Evolutionary conservation across 2,329 filamentous ascomycete species (phyloP), one percentile per base, ranked within the genome.

Genomic region (Parasarocladium wereldwijsianum): DNA sequence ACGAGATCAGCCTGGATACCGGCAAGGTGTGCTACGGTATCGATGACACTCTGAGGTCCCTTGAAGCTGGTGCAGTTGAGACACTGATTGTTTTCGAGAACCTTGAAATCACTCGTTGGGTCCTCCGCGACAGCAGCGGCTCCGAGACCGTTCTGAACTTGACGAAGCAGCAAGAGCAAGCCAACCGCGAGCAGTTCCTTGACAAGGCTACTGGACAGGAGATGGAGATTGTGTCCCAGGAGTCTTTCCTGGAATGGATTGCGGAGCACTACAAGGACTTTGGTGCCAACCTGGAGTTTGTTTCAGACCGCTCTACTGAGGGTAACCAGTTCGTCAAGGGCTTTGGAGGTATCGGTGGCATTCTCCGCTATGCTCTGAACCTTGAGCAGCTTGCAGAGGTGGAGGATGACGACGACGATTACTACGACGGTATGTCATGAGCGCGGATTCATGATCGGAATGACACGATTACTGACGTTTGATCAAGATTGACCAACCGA

Each of bases 271-370:
- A 96, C 69, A 92, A 90, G 58, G 84, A 96, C 52, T 98, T 94
- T 50, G 90, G 90, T 60, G 86, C 90, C 31, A 79, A 76, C 18
- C 73, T 98, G 24, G 90, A 98, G 57, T 98, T 98, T 45, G 90
- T 98, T 40, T 94, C 90, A 28, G 92, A 98, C 55, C 79, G 85
- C 41, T 96, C 87, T 36, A 93, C 83, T 37, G 90, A 98, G 62
- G 90, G 90, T 53, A 98, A 98, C 62, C 90, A 98, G 66, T 98
- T 98, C 60, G 90, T 98, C 49, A 96, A 94, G 66, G 90, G 90
- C 40, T 98, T 98, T 51, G 90, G 90, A 76, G 90, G 90, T 51
- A 93, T 98, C 46, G 90, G 90, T 43, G 87, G 87, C 40, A 78
- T 98, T 49, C 75, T 98, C 52, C 85, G 90, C 45, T 98, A 98